Evolutionary conservation across 2,329 filamentous ascomycete genomes (phyloP), one percentile per base, ranked within the genome.

Genomic region (Alternaria sp.): DNA sequence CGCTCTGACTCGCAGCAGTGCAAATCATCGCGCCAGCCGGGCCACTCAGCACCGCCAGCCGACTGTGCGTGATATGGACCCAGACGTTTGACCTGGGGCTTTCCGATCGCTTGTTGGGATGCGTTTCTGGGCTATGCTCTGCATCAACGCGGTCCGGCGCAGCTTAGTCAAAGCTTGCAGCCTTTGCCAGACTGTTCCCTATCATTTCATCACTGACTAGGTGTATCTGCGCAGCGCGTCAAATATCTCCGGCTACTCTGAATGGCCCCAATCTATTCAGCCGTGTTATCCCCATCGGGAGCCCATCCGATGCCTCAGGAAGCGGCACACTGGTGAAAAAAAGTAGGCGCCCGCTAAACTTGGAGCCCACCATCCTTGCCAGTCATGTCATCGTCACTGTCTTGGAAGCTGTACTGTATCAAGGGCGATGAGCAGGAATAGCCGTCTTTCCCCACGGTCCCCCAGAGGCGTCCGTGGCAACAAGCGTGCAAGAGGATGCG

Each of bases 261-360:
- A 78, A 57, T 78, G 76, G 76, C 64, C 59, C 62, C 51, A n/a
- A n/a, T 32, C 14, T 50, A 70, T 75, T 75, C 70, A 74, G 73
- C 74, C 75, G 74, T 74, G 70, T 69, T 68, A 70, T 76, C 68
- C 72, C 73, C 73, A 78, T 78, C 76, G 73, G 73, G 70, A 68
- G 60, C 65, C 65, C 70, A 71, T 72, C 72, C 74, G 73, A 66
- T 67, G 68, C 67, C 67, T 69, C 64, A 71, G 72, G 64, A 67
- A 68, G 69, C 64, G 67, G 67, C 63, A 59, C 59, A 58, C 44
- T 57, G 48, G 62, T 64, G 57, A 65, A 64, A 66, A 71, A 73
- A 68, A 70, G 70, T 76, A 77, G 74, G 74, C 75, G 74, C 72
- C 75, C 74, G 71, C 74, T 76, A 75, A 71, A 59, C 63, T 65